Conservation (phyloP, 2,329 filamentous ascomycete genomes). For the Monilinia fructigena region DNA sequence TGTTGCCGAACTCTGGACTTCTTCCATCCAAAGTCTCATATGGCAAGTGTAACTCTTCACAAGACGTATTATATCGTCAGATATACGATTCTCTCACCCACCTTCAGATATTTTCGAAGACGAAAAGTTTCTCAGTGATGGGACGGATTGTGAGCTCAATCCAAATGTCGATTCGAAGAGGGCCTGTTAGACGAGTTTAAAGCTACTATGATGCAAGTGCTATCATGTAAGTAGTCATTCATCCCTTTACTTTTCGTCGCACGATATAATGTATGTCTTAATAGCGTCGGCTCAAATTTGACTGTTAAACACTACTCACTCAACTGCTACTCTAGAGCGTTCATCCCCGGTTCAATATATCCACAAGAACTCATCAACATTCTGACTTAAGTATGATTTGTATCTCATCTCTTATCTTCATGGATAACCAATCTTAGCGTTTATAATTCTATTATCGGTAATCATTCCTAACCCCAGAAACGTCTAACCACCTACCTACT, state of each 20-base stretch:
- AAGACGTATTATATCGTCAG: background rate
- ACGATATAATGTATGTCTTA: background rate
- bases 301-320: background rate
- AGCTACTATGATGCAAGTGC: too few species aligned
- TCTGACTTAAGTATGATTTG: background rate
- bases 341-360: background rate
- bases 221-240: background rate
- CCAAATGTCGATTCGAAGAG: too few species aligned
- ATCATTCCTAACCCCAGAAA: too few species aligned
- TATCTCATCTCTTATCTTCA: background rate
- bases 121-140: background rate
- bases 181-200: too few species aligned
- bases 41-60: background rate
- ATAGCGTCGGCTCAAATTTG: background rate
- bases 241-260: too few species aligned
- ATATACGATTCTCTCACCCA: background rate
- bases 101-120: background rate
- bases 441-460: background rate
- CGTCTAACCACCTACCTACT: too few species aligned
- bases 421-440: too few species aligned
- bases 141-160: too few species aligned
- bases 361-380: background rate
- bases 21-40: background rate
- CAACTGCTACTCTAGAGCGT: background rate
- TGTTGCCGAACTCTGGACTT: background rate